Base-by-base conservation (phyloP, 768 basidiomycete genomes). In the Hericium alpestre region DNA sequence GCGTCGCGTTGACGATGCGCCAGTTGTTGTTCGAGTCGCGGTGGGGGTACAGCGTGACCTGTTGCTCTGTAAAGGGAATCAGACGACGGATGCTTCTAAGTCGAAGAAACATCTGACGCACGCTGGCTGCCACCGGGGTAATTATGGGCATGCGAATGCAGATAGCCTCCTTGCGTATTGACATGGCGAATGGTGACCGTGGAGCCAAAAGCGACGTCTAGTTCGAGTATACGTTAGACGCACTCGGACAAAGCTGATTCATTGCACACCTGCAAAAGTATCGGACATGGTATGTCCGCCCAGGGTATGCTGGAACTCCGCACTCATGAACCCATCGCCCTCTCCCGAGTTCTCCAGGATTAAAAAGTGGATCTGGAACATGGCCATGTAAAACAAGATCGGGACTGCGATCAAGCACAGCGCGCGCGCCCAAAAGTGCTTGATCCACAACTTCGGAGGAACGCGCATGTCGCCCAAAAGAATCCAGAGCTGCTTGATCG, bases 321-420 rank as follows among this genome's bases (percentile, higher is more conserved):
- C 90, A 73, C 90, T 95, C 96, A 99, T 99, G 72, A 99, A 99
- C 0, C 94, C 93, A 68, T 98, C 96, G 0, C 96, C 96, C 54
- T 98, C 95, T 37, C 96, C 96, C 1, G 90, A 88, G 70, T 87
- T 88, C 65, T 83, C 80, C 27, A 99, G 75, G 62, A 99, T 79
- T 66, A 85, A 65, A 72, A 98, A 97, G 69, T 99, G 96, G 54
- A 99, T 84, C 70, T 87, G 80, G 75, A 99, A 99, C 90, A 96
- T 96, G 67, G 75, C 69, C 90, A 98, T 93, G 74, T 99, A 99
- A 69, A 99, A 94, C 39, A 86, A 41, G 37, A 86, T 67, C 3
- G 96, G 95, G 3, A 99, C 68, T 37, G 75, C 76, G 64, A 99
- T 97, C 56, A 98, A 77, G 70, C 95, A 96, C 15, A 96, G 63